These are phyloP conservation scores for Fusarium coffeatum DNA, from an alignment of 2,329 filamentous ascomycete genomes.

Conservation along the genomic window DNA sequence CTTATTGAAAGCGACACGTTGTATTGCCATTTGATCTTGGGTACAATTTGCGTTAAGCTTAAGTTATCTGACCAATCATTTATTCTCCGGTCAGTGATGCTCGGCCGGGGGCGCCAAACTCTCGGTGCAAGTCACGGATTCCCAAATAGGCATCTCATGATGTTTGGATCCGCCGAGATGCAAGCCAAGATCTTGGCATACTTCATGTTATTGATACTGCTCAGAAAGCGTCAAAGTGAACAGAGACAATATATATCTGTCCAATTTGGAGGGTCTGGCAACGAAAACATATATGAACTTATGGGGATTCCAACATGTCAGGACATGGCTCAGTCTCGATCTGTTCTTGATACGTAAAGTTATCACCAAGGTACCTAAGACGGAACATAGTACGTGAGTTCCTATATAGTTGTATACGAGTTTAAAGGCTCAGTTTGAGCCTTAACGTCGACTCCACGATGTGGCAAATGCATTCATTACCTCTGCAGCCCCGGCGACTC, in stretches of 20 bases:
- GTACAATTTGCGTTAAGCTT: constrained; percentile 7
- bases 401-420: background rate
- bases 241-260: background rate
- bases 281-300: background rate
- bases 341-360: background rate
- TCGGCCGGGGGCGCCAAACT: background rate
- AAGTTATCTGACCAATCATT: constrained; percentile 2
- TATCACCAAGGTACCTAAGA: background rate
- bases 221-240: background rate
- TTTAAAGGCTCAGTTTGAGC: background rate
- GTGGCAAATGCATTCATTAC: background rate
- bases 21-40: background rate
- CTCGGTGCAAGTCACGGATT: background rate
- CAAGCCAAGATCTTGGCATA: constrained; percentile 25
- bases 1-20: background rate
- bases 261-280: background rate
- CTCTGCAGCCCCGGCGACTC: background rate
- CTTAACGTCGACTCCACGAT: background rate
- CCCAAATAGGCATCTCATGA: constrained; percentile 9
- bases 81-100: background rate
- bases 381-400: background rate
- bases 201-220: background rate
- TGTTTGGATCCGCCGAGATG: background rate
- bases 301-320: background rate
- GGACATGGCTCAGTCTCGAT: background rate